Evolutionary conservation across 2,329 filamentous ascomycete genomes (phyloP).

Genomic region (Aspergillus eucalypticola): DNA sequence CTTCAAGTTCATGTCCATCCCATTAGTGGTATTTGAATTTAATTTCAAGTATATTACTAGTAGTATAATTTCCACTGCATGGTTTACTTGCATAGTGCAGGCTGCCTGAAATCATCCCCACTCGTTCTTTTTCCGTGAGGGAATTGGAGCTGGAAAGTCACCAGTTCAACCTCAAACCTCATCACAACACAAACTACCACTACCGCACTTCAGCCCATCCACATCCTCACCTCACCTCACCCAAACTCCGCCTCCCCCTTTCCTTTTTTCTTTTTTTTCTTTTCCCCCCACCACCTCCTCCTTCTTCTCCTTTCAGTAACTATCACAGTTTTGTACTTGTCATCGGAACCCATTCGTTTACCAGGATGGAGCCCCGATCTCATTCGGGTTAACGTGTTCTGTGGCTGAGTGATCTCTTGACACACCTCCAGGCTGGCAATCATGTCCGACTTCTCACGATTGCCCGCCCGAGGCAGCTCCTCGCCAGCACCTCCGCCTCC

Average conservation of each 20-base stretch:
- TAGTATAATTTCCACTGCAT: background rate
- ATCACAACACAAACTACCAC: background rate
- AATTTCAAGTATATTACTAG: background rate
- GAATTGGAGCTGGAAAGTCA: background rate
- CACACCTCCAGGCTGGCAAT: slow-evolving; percentile 17
- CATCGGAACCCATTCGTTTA: slow-evolving; percentile 4
- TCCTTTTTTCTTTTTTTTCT: background rate
- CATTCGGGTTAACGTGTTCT: slow-evolving; percentile 22
- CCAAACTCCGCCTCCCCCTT: slow-evolving; percentile 14
- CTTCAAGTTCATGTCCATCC: too few species aligned
- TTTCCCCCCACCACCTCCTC: slow-evolving; percentile 8
- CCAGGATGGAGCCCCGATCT: slow-evolving; percentile 21
- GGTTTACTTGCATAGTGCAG: background rate
- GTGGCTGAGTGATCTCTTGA: slow-evolving; percentile 13
- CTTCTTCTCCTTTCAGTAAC: background rate
- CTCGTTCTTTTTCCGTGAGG: background rate
- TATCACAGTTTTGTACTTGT: background rate
- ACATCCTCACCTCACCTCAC: slow-evolving; percentile 7
- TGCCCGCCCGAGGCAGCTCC: slow-evolving; percentile 28
- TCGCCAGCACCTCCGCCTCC: slow-evolving; percentile 37
- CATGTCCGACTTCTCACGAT: slow-evolving; percentile 33
- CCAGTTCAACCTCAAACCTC: background rate
- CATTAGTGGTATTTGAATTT: background rate
- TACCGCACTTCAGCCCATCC: background rate
- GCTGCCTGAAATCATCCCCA: background rate